phyloP scores from a whole-genome alignment of 768 basidiomycete genomes.

The Pholiota conissans region DNA sequence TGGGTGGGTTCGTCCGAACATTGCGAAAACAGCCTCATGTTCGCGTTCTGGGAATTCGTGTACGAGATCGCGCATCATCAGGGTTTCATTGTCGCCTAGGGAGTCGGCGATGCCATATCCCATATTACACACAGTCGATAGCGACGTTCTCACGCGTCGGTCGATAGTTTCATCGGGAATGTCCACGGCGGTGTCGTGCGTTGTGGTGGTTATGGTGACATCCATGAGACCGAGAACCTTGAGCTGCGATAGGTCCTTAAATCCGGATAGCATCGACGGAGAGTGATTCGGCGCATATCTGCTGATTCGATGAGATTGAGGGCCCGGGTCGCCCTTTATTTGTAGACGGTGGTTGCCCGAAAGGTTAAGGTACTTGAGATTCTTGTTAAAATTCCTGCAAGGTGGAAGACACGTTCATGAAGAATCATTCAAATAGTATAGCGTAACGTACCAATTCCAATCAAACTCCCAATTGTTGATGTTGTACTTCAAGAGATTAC shows the following conservation, averaged over 20 bases:
- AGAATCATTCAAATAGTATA: too few relatives aligned
- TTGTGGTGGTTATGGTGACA: constrained; percentile 78
- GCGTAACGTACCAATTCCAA: constrained; percentile 87
- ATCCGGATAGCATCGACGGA: constrained; percentile 67
- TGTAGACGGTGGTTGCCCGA: constrained; percentile 96
- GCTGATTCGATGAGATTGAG: not conserved
- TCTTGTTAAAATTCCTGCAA: constrained; percentile 92
- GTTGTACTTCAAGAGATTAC: constrained; percentile 93
- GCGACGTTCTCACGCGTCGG: constrained; percentile 88
- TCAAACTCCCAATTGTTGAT: constrained; percentile 98
- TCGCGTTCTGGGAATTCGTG: constrained; percentile 77
- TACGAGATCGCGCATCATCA: constrained; percentile 92
- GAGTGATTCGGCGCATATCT: not conserved
- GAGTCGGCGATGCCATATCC: constrained; percentile 96
- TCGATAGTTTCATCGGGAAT: constrained; percentile 87
- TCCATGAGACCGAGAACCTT: constrained; percentile 96
- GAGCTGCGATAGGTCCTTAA: constrained; percentile 77
- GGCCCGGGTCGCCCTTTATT: constrained; percentile 76
- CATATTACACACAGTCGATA: constrained; percentile 87
- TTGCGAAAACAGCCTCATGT: constrained; percentile 92
- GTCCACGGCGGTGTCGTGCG: constrained; percentile 46
- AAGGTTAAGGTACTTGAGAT: constrained; percentile 90
- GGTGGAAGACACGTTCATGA: not conserved
- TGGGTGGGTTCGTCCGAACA: constrained; percentile 82
- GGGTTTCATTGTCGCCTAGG: constrained; percentile 73